Evolutionary conservation across 2,329 filamentous ascomycete genomes (phyloP), one percentile per base, ranked within the genome.

Genomic region (Pezicula radicicola): DNA sequence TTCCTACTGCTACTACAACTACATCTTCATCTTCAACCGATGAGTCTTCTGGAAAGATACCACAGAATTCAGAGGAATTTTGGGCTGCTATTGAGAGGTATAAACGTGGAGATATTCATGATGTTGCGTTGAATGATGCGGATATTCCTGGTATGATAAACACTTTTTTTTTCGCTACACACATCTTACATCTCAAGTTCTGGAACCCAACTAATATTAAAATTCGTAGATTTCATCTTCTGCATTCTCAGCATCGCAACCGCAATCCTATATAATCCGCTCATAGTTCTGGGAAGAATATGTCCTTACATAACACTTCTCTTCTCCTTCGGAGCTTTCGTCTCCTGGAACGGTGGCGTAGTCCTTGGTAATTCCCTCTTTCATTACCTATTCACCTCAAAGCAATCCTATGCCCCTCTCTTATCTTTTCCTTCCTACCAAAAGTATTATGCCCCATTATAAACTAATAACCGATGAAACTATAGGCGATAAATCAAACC

Each of bases 401-500:
- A 48, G 3, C 19, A 19, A 19, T 19, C 19, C 33, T 15, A 48
- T 47, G 21, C 18, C 12, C n/a, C 16, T 6, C 18, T 6, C 33
- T 13, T 39, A 30, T 43, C 28, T 15, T 10, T 25, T 33, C 33
- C 19, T 19, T 19, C 19, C 19, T 19, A 19, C 19, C 19, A 19
- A 19, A 19, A 19, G n/a, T 30, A 27, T 15, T 25, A 5, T 39
- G 19, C 19, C 19, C 19, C 19, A 19, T 33, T 43, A 25, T 42
- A 6, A 45, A 52, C 45, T 40, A 39, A 21, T 16, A 52, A 41
- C 13, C 21, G 19, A 19, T 19, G 6, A 45, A 19, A 19, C 3
- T 9, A n/a, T 51, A 91, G 89, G 92, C 36, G 94, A 99, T 71
- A 97, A 97, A 72, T 87, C 89, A 25, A 97, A 96, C 65, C 94